These are phyloP conservation scores for Fusarium irregulare DNA, from an alignment of 2,329 filamentous ascomycete genomes.

Conservation along the genomic window DNA sequence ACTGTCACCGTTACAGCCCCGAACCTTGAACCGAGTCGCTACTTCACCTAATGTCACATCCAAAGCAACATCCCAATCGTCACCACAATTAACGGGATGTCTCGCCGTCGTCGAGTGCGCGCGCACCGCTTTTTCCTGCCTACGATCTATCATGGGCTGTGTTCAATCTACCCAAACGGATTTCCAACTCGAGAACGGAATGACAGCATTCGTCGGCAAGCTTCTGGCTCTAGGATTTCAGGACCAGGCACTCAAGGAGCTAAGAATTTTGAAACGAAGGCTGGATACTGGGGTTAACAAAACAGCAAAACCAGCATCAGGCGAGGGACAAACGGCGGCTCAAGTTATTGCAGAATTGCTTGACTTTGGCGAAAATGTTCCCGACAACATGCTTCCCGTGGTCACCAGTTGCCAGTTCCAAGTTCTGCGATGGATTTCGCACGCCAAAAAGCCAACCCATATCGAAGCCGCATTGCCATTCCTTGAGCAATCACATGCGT, in stretches of 20 bases:
- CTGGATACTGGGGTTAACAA: conserved; percentile 61
- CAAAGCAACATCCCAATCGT: conserved; percentile 49
- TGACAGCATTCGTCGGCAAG: conserved; percentile 75
- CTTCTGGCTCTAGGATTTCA: conserved; percentile 73
- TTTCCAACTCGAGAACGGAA: conserved; percentile 78
- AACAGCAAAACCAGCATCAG: conserved; percentile 43
- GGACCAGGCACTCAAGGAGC: conserved; percentile 75
- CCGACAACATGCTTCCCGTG: conserved; percentile 61
- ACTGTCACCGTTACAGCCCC: conserved; percentile 70
- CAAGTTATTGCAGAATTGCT: conserved; percentile 67
- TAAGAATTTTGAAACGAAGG: conserved; percentile 72
- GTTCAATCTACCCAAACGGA: conserved; percentile 66
- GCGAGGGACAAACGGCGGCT: conserved; percentile 48
- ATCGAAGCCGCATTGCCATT: conserved; percentile 68
- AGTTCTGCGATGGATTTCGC: conserved; percentile 70
- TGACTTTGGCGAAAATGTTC: conserved; percentile 64
- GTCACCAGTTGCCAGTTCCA: conserved; percentile 74
- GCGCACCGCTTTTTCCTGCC: conserved; percentile 72
- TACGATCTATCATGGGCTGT: conserved; percentile 68
- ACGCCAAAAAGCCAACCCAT: conserved; percentile 67
- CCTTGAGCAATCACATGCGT: conserved; percentile 63
- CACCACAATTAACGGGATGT: conserved; percentile 56
- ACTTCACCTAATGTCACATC: conserved; percentile 61
- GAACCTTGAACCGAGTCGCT: conserved; percentile 69
- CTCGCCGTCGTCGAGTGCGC: conserved; percentile 75